phyloP scores from a whole-genome alignment of 805 yeast genomes.

The Candida caryicola region DNA sequence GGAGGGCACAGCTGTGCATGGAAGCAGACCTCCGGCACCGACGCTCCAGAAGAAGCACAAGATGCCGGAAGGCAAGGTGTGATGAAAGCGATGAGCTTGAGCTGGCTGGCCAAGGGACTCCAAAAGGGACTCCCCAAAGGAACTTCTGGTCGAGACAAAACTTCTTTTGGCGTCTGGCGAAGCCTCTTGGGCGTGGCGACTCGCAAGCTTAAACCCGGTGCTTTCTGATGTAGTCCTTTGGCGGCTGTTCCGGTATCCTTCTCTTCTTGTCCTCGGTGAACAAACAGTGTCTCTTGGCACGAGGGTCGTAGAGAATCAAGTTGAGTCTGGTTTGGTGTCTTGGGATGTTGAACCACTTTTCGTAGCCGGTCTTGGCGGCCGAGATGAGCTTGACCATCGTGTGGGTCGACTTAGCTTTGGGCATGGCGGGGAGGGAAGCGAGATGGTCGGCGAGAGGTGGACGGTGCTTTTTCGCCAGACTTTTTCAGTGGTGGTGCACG shows the following conservation, averaged over 20 bases:
- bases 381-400: slow-evolving; percentile 85
- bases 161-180: too few relatives aligned
- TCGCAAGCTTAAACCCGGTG: slow-evolving; percentile 11
- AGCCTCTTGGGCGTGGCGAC: neutral
- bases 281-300: slow-evolving; percentile 84
- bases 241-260: slow-evolving; percentile 54
- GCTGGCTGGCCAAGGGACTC: too few relatives aligned
- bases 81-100: too few relatives aligned
- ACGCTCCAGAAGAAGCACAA: too few relatives aligned
- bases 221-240: slow-evolving; percentile 33
- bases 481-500: too few relatives aligned
- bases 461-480: too few relatives aligned
- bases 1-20: too few relatives aligned
- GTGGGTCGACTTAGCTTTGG: slow-evolving; percentile 66
- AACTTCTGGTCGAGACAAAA: too few relatives aligned
- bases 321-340: slow-evolving; percentile 77
- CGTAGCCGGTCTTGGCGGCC: slow-evolving; percentile 86
- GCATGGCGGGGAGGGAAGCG: slow-evolving; percentile 7
- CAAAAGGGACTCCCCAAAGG: too few relatives aligned
- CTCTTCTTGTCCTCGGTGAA: slow-evolving; percentile 88
- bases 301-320: slow-evolving; percentile 49
- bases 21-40: too few relatives aligned
- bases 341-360: slow-evolving; percentile 75
- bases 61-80: too few relatives aligned
- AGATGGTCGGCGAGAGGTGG: too few relatives aligned